Evolutionary conservation across 2,329 filamentous ascomycete species (phyloP).

Genomic region (Fusarium sp.): DNA sequence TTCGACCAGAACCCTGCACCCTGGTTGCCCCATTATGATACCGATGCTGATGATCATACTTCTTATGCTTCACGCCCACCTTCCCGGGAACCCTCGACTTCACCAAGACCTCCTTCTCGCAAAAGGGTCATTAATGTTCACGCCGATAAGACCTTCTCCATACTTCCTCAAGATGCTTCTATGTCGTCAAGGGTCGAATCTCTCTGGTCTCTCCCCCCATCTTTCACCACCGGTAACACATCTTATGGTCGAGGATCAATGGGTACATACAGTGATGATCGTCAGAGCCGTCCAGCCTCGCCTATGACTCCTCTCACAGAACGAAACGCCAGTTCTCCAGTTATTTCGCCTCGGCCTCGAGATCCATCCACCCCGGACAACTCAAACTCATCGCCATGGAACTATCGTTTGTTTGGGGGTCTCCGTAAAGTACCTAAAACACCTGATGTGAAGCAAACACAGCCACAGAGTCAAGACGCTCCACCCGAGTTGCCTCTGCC

Average conservation of each 20-base stretch:
- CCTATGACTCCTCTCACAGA: conserved; percentile 60
- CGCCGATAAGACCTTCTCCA: conserved; percentile 68
- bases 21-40: conserved; percentile 33
- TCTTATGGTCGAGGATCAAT: conserved; percentile 61
- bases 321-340: conserved; percentile 41
- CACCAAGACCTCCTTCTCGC: conserved; percentile 44
- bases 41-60: conserved; percentile 31
- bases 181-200: conserved; percentile 46
- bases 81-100: conserved; percentile 36
- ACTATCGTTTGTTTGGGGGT: conserved; percentile 64
- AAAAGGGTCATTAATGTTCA: conserved; percentile 60
- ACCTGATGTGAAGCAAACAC: conserved; percentile 55
- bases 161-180: conserved; percentile 51
- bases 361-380: conserved; percentile 28
- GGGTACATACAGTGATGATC: conserved; percentile 59
- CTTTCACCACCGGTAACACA: conserved; percentile 56
- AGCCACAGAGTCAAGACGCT: conserved; percentile 43
- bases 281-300: conserved; percentile 58
- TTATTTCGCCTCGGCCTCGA: conserved; percentile 22
- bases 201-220: conserved; percentile 54
- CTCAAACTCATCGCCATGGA: conserved; percentile 57
- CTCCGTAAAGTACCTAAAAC: conserved; percentile 59
- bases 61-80: conserved; percentile 29
- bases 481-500: conserved; percentile 42
- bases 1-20: conserved; percentile 31